Percentiles rank a stretch among this genome's conserved stretches.
phyloP scores from a whole-genome alignment of 2,329 filamentous ascomycete species.

The Cordyceps tenuipes region DNA sequence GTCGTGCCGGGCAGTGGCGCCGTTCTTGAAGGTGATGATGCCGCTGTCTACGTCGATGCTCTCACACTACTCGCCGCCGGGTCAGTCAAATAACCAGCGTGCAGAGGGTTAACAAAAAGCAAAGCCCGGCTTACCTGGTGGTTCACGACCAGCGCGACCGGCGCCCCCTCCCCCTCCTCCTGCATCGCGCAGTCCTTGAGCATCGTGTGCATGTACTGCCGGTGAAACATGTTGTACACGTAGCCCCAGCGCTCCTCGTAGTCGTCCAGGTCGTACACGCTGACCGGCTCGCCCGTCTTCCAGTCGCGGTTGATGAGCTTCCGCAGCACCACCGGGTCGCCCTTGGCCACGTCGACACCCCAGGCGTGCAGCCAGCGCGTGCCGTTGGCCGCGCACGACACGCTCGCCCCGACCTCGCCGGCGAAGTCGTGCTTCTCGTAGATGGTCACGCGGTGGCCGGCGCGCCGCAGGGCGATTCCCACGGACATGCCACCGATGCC shows the following conservation, averaged over 20 bases:
- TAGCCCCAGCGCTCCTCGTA: conserved; percentile 59
- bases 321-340: conserved; percentile 55
- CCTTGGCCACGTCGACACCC: conserved; percentile 54
- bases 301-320: conserved; percentile 64
- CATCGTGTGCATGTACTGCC: conserved; percentile 62
- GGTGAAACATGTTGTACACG: conserved; percentile 61
- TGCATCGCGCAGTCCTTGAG: conserved; percentile 51
- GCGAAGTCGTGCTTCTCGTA: conserved; percentile 60
- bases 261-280: conserved; percentile 54
- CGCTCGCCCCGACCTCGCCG: conserved; percentile 59
- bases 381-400: conserved; percentile 62
- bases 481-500: conserved; percentile 41
- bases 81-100: background rate
- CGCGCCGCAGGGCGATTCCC: conserved; percentile 38
- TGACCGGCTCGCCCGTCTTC: conserved; percentile 58
- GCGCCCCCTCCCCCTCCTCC: conserved; percentile 42
- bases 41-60: conserved; percentile 44
- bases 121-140: conserved; percentile 33
- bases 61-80: conserved; percentile 29
- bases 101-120: background rate
- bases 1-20: conserved; percentile 42
- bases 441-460: conserved; percentile 45
- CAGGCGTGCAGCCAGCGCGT: conserved; percentile 63
- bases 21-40: conserved; percentile 46
- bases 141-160: conserved; percentile 47